Base-by-base conservation (phyloP, 106 monocot species). In the Dendrobium catenatum region DNA sequence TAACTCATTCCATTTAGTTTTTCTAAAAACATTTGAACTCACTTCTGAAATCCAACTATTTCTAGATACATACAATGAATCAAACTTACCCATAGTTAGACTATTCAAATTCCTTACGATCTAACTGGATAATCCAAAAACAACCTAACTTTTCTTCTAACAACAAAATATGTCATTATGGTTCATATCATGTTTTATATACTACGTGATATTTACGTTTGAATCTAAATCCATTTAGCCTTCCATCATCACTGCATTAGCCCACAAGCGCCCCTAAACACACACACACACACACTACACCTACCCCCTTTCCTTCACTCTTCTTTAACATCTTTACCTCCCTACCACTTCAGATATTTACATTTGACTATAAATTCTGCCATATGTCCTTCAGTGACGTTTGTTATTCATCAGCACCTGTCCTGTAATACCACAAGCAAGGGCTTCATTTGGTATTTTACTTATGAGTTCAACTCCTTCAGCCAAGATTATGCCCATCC, bases 401-500 rank as follows among this genome's bases (percentile, higher is more conserved):
- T 85, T 44, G 59, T 79, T 68, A 15, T 72, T 78, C 86, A 84
- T 87, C 33, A 87, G 47, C 86, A 78, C 79, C 78, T 82, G 89
- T 19, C 80, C 85, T 0, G 88, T 91, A 79, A 84, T 61, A 67
- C 93, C 96, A 48, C 96, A 96, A 64, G 87, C 47, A 16, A 96
- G 44, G 24, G 87, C 93, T 76, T 93, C 89, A 29, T 84, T 93
- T 56, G 91, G 93, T 79, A 96, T 84, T 55, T 88, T 48, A 3
- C 79, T 48, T 0, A 93, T 76, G 0, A 83, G 44, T 8, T 88
- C 83, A 42, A 94, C 76, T 15, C 89, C 91, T 81, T 94, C 91
- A 51, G 94, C 83, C 43, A 94, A 73, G 6, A 94, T 83, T 20
- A 91, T 85, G 15, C 95, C 92, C 92, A 92, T 95, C 16, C 95